Conservation (phyloP, 2,329 filamentous ascomycete species). For the Penicillium brevicompactum region DNA sequence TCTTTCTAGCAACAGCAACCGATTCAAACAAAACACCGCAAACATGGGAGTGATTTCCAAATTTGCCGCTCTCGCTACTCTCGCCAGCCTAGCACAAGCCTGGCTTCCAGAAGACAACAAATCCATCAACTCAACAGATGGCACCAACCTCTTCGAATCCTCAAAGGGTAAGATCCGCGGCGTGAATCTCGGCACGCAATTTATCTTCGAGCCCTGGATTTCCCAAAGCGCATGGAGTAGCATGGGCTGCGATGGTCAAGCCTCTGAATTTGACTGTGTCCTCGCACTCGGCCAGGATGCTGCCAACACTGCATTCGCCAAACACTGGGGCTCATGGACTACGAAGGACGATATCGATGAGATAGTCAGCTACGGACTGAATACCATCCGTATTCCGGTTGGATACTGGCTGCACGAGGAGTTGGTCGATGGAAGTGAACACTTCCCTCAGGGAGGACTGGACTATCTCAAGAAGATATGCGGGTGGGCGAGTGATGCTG, state of each 20-base stretch:
- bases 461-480: slow-evolving; percentile 51
- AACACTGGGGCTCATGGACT: slow-evolving; percentile 56
- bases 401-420: slow-evolving; percentile 59
- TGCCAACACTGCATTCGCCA: slow-evolving; percentile 51
- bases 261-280: slow-evolving; percentile 59
- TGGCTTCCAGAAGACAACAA: slow-evolving; percentile 29
- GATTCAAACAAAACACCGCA: neutral
- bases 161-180: slow-evolving; percentile 51
- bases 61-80: neutral
- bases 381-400: slow-evolving; percentile 57
- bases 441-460: slow-evolving; percentile 50
- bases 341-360: slow-evolving; percentile 51
- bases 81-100: slow-evolving; percentile 9
- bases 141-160: slow-evolving; percentile 25
- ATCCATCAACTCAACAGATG: slow-evolving; percentile 22
- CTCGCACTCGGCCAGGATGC: slow-evolving; percentile 48
- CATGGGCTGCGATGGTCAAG: slow-evolving; percentile 51
- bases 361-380: slow-evolving; percentile 55
- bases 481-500: slow-evolving; percentile 51
- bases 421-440: slow-evolving; percentile 44
- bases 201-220: slow-evolving; percentile 60
- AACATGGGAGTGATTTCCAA: neutral
- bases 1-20: neutral
- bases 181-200: slow-evolving; percentile 57
- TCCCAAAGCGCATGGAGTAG: slow-evolving; percentile 47